A percentile compares a stretch with the other conserved stretches of the same genome.
phyloP scores from a whole-genome alignment of 2,329 filamentous ascomycete genomes.

The Penicillium decumbens region DNA sequence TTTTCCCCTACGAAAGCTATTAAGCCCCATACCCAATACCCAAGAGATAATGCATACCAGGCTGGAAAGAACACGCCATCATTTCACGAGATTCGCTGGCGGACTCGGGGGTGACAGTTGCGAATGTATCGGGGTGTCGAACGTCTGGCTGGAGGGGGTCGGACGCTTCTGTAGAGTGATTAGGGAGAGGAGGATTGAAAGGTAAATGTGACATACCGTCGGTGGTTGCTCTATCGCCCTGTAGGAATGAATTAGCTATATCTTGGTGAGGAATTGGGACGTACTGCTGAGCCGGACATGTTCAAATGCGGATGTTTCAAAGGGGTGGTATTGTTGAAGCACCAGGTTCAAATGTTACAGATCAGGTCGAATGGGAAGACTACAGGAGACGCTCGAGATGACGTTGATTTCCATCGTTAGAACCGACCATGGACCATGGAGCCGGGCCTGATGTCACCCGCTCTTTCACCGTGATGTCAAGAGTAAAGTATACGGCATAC shows the following conservation, averaged over 20 bases:
- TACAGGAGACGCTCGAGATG: background rate
- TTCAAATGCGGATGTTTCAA: background rate
- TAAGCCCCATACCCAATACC: too few relatives aligned
- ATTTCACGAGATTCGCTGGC: slow-evolving; percentile 18
- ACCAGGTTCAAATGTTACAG: background rate
- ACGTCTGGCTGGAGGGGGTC: slow-evolving; percentile 16
- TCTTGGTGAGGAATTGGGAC: background rate
- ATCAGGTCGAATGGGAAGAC: background rate
- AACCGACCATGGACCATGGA: background rate
- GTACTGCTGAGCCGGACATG: slow-evolving; percentile 19
- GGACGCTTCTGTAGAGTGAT: slow-evolving; percentile 10
- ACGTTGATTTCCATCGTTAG: background rate
- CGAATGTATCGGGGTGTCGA: slow-evolving; percentile 12
- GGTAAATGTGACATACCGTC: slow-evolving; percentile 1
- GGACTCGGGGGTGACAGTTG: slow-evolving; percentile 12
- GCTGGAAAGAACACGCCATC: slow-evolving; percentile 18
- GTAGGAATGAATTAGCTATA: background rate
- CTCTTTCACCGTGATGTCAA: background rate
- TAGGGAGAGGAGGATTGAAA: background rate
- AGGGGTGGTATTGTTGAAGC: background rate
- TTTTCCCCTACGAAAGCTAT: slow-evolving; percentile 15
- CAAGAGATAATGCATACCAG: slow-evolving; percentile 13
- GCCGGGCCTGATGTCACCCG: background rate
- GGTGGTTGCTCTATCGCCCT: slow-evolving; percentile 12
- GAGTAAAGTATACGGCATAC: background rate